Base-by-base conservation (phyloP, 2,329 filamentous ascomycete genomes). In the Pestalotiopsis sp. region DNA sequence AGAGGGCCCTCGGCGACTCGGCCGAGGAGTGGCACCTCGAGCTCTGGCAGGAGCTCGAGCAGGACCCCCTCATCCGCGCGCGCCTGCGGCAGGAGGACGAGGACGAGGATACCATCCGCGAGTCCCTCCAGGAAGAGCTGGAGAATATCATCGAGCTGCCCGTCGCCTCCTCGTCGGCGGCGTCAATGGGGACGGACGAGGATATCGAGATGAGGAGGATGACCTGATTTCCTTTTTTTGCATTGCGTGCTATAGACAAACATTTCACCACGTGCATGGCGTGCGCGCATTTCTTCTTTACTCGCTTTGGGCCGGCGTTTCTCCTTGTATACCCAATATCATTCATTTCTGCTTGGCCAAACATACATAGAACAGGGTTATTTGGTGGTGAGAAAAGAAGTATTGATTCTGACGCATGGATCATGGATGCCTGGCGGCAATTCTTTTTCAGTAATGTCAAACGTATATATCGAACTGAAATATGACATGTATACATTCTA, bases 31-130 rank as follows among this genome's bases (percentile, higher is more conserved):
- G 86, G 83, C 82, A 86, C 14, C 74, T 88, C 3, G 84, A 85
- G 73, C 75, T 88, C 5, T 89, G 87, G 87, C 87, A 89, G 75
- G 86, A 89, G 75, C 76, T 89, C 70, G 87, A 89, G 76, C 82
- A 84, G 75, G 84, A 89, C 62, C 80, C 83, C 1, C 77, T 71
- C 0, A 79, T 88, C 7, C 77, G 75, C 58, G 80, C 81, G 69
- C 78, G 81, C 39, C 72, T 89, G 57, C 78, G 75, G 64, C 76
- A 75, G 70, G 79, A 81, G 56, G 64, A 58, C 5, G 72, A 71
- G 11, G 68, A 72, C 31, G 70, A 70, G 38, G 70, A 66, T 27
- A 73, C 72, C 69, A 62, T 64, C 45, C 27, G 27, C 1, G 27
- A 31, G 5, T 31, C 27, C 6, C 69, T 31, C 71, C 14, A 41